Evolutionary conservation across 2,329 filamentous ascomycete genomes (phyloP).

Genomic region (Aciculosporium take): DNA sequence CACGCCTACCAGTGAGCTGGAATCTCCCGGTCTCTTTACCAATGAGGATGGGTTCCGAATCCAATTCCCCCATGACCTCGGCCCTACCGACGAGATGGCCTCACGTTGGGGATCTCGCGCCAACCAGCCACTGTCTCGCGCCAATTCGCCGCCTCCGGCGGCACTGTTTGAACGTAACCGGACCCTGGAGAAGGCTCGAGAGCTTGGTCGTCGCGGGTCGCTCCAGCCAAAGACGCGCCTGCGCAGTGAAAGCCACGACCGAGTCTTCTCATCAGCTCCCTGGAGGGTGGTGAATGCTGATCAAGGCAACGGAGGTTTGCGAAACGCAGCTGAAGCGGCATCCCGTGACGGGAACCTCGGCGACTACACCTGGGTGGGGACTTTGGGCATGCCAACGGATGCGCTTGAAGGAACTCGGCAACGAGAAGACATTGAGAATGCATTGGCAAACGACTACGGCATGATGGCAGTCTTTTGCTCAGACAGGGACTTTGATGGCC

Average conservation of each 20-base stretch:
- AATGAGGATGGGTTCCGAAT: constrained; percentile 45
- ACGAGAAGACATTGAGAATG: constrained; percentile 72
- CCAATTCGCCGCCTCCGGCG: constrained; percentile 59
- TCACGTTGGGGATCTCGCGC: constrained; percentile 61
- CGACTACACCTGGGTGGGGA: constrained; percentile 82
- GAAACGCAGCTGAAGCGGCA: constrained; percentile 74
- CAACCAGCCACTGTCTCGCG: constrained; percentile 66
- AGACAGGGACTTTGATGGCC: constrained; percentile 86
- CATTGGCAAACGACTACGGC: constrained; percentile 65
- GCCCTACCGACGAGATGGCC: constrained; percentile 57
- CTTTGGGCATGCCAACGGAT: constrained; percentile 87
- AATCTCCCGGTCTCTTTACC: constrained; percentile 33
- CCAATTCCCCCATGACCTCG: constrained; percentile 38
- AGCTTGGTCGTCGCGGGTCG: constrained; percentile 42
- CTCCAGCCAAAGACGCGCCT: constrained; percentile 36
- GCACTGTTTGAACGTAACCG: constrained; percentile 58
- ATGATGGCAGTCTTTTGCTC: constrained; percentile 73
- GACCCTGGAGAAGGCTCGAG: constrained; percentile 41
- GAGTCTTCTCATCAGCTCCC: constrained; percentile 59
- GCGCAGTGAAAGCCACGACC: constrained; percentile 50
- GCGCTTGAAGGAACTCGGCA: constrained; percentile 58
- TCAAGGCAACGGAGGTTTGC: constrained; percentile 82
- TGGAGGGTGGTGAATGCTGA: constrained; percentile 78
- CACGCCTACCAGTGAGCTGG: constrained; percentile 36
- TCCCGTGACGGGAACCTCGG: constrained; percentile 52